Percentiles rank a stretch among this genome's conserved stretches.
phyloP scores from a whole-genome alignment of 2,329 filamentous ascomycete species.

The Claviceps pazoutovae region DNA sequence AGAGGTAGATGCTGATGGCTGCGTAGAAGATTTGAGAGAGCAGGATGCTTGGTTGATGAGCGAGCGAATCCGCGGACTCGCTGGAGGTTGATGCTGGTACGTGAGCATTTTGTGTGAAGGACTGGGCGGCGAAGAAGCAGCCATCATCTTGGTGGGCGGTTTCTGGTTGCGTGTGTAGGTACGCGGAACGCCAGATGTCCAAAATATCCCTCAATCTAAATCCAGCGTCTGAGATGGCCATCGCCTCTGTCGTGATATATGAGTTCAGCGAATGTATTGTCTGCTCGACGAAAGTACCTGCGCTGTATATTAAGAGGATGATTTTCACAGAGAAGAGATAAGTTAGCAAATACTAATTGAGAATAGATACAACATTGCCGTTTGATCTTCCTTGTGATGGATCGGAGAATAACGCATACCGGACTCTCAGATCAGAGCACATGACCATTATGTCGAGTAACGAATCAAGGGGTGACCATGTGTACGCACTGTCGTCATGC shows the following conservation, averaged over 20 bases:
- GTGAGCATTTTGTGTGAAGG: neutral
- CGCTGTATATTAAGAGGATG: neutral
- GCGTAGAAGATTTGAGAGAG: constrained; percentile 15
- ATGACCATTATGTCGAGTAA: constrained; percentile 18
- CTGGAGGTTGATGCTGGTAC: neutral
- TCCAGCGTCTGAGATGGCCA: constrained; percentile 4
- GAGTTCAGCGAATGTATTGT: neutral
- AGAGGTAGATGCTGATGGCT: constrained; percentile 23
- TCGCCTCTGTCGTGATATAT: neutral
- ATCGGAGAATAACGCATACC: constrained; percentile 10
- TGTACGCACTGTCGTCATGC: neutral
- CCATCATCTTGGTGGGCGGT: neutral
- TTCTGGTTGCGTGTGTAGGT: neutral
- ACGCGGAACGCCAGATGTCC: constrained; percentile 7
- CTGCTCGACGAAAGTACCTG: neutral
- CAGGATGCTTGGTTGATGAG: constrained; percentile 7
- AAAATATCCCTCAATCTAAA: constrained; percentile 5
- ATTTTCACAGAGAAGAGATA: neutral
- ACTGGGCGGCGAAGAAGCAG: neutral
- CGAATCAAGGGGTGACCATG: constrained; percentile 8
- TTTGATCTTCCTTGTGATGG: too few species aligned
- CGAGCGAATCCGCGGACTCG: neutral
- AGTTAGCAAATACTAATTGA: neutral
- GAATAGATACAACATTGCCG: neutral
- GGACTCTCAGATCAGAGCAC: constrained; percentile 17